A percentile compares a stretch with the other conserved stretches of the same genome.
Conservation (phyloP, 2,329 filamentous ascomycete genomes). For the Trichothecium sympodiale region DNA sequence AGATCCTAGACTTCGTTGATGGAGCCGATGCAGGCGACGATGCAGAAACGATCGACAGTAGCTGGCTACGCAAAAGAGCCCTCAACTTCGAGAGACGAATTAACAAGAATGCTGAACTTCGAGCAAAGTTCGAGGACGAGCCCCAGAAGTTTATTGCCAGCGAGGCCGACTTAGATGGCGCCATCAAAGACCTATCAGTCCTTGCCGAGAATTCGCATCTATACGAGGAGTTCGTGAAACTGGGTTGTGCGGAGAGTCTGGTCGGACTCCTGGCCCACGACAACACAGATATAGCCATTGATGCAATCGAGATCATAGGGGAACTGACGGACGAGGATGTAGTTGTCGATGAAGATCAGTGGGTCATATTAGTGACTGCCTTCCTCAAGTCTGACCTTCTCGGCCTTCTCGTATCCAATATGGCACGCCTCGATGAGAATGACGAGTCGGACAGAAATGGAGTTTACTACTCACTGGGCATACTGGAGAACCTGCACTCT, state of each 20-base stretch:
- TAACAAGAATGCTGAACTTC: conserved; percentile 78
- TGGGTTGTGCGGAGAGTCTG: conserved; percentile 62
- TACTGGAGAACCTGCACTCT: conserved; percentile 80
- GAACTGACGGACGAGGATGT: conserved; percentile 94
- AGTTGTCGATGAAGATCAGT: conserved; percentile 66
- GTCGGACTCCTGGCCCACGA: conserved; percentile 83
- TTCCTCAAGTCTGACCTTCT: conserved; percentile 60
- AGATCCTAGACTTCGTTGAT: conserved; percentile 83
- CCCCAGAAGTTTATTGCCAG: conserved; percentile 73
- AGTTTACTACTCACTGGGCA: conserved; percentile 72
- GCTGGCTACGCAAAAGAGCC: conserved; percentile 74
- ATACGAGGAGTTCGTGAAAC: conserved; percentile 67
- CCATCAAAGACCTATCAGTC: conserved; percentile 78
- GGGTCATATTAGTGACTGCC: conserved; percentile 63
- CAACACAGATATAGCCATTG: conserved; percentile 93
- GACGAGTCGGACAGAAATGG: conserved; percentile 64
- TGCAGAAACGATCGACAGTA: conserved; percentile 55
- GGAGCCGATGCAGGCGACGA: conserved; percentile 21
- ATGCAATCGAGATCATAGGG: conserved; percentile 75
- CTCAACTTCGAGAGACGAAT: conserved; percentile 85
- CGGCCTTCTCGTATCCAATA: conserved; percentile 64
- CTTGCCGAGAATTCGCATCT: conserved; percentile 77
- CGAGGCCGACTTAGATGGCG: conserved; percentile 82
- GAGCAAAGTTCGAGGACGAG: conserved; percentile 72
- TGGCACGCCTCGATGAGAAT: conserved; percentile 69